phyloP scores from a whole-genome alignment of 768 basidiomycete species.

The Cyclocybe cylindracea region DNA sequence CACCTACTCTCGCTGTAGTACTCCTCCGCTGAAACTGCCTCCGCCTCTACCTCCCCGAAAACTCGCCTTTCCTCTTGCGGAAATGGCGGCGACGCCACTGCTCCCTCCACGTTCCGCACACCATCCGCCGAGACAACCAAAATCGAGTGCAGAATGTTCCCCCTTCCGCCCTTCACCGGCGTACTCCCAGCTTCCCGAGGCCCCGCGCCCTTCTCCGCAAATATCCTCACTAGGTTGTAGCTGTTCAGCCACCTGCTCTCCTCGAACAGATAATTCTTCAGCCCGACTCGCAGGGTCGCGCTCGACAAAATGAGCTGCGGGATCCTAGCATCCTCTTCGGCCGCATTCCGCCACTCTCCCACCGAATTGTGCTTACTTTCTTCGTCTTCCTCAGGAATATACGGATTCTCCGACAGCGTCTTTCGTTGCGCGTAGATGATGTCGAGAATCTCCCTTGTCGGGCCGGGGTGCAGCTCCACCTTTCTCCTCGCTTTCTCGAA shows the following conservation, averaged over 20 bases:
- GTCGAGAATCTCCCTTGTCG: constrained; percentile 61
- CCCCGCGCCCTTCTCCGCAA: constrained; percentile 27
- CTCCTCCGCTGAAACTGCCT: constrained; percentile 10
- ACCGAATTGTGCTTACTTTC: constrained; percentile 15
- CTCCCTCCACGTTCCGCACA: constrained; percentile 57
- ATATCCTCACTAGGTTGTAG: constrained; percentile 41
- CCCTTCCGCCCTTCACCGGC: constrained; percentile 8
- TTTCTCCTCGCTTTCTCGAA: constrained; percentile 40
- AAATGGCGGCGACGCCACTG: constrained; percentile 29
- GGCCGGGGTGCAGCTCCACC: constrained; percentile 53
- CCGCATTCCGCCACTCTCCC: constrained; percentile 15
- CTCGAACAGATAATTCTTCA: constrained; percentile 52
- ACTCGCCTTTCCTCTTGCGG: constrained; percentile 10
- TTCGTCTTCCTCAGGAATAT: constrained; percentile 18
- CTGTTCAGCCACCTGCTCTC: constrained; percentile 61
- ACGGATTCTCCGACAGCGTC: constrained; percentile 24
- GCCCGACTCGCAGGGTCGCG: constrained; percentile 63
- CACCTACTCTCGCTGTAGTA: constrained; percentile 17
- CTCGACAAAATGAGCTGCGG: constrained; percentile 72
- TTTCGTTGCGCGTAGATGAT: constrained; percentile 46
- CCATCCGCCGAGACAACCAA: constrained; percentile 60
- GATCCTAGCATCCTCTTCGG: constrained; percentile 18
- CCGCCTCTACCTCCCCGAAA: constrained; percentile 16
- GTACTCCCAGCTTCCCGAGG: constrained; percentile 11
- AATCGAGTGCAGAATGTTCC: constrained; percentile 47